Conservation (phyloP, 2,329 filamentous ascomycete species). For the Sclerotinia nivalis region DNA sequence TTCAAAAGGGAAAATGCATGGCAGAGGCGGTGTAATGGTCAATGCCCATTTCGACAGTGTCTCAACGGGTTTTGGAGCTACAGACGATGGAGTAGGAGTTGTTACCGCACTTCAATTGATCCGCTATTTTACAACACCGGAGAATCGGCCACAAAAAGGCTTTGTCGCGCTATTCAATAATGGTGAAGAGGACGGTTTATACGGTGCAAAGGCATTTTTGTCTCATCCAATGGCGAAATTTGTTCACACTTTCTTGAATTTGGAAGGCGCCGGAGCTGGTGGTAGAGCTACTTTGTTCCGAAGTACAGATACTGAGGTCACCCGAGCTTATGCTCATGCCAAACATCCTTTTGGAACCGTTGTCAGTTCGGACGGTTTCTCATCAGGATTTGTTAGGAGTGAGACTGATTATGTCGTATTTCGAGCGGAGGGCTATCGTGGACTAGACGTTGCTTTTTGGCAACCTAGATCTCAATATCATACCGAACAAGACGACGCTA, state of each 20-base stretch:
- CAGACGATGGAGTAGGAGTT: constrained; percentile 89
- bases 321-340: constrained; percentile 70
- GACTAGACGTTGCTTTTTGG: constrained; percentile 90
- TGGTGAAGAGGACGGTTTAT: constrained; percentile 89
- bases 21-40: constrained; percentile 78
- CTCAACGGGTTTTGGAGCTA: constrained; percentile 87
- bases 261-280: constrained; percentile 92
- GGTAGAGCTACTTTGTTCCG: constrained; percentile 86
- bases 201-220: constrained; percentile 82
- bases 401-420: constrained; percentile 91
- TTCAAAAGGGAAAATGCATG: constrained; percentile 48
- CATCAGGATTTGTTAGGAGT: constrained; percentile 74
- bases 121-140: constrained; percentile 75
- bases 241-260: constrained; percentile 85
- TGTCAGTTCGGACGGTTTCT: constrained; percentile 80
- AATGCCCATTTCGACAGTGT: constrained; percentile 93
- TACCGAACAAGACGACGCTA: constrained; percentile 82
- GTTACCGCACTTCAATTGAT: constrained; percentile 84
- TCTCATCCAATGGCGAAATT: constrained; percentile 79
- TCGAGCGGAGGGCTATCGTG: constrained; percentile 75
- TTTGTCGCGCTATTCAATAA: constrained; percentile 90
- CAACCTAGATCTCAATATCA: constrained; percentile 85
- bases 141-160: constrained; percentile 73
- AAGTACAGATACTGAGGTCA: constrained; percentile 83
- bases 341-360: constrained; percentile 82